These are phyloP conservation scores for Globisporangium cystogenes DNA, from an alignment of 352 stramenopile species.

Conservation along the genomic window DNA sequence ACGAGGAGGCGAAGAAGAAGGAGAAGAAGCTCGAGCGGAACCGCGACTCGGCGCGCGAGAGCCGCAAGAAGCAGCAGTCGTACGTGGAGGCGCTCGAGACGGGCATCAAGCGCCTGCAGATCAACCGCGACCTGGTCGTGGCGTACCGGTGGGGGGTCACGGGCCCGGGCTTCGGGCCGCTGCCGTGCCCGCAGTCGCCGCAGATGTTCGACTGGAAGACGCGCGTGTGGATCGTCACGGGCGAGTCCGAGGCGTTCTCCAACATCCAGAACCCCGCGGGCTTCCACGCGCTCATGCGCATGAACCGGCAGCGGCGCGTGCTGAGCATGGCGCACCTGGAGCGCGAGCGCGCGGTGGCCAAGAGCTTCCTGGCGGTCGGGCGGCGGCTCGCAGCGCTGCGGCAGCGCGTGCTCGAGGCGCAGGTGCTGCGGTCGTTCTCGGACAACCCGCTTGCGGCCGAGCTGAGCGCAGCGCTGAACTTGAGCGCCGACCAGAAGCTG, in stretches of 20 bases:
- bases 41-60: slow-evolving; percentile 80
- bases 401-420: slow-evolving; percentile 49
- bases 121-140: slow-evolving; percentile 69
- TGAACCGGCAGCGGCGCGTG: slow-evolving; percentile 64
- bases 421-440: slow-evolving; percentile 50
- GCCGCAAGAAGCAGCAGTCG: slow-evolving; percentile 82
- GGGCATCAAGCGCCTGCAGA: slow-evolving; percentile 82
- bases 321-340: slow-evolving; percentile 41
- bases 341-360: slow-evolving; percentile 44
- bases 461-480: slow-evolving; percentile 36
- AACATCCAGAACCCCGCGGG: slow-evolving; percentile 64
- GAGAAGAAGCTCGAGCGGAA: slow-evolving; percentile 88
- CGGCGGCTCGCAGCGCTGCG: slow-evolving; percentile 50
- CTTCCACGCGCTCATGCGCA: slow-evolving; percentile 63
- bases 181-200: slow-evolving; percentile 41
- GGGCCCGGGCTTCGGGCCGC: slow-evolving; percentile 29
- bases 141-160: slow-evolving; percentile 74
- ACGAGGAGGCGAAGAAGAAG: slow-evolving; percentile 87
- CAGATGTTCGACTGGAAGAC: slow-evolving; percentile 59
- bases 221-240: slow-evolving; percentile 63
- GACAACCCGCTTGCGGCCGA: slow-evolving; percentile 33
- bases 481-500: slow-evolving; percentile 50
- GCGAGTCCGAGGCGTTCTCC: slow-evolving; percentile 50
- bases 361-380: slow-evolving; percentile 58
- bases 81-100: slow-evolving; percentile 86